Percentiles rank a stretch among this genome's conserved stretches.
Conservation (phyloP, 148 eudicot genomes). For the Camellia granthamiana region DNA sequence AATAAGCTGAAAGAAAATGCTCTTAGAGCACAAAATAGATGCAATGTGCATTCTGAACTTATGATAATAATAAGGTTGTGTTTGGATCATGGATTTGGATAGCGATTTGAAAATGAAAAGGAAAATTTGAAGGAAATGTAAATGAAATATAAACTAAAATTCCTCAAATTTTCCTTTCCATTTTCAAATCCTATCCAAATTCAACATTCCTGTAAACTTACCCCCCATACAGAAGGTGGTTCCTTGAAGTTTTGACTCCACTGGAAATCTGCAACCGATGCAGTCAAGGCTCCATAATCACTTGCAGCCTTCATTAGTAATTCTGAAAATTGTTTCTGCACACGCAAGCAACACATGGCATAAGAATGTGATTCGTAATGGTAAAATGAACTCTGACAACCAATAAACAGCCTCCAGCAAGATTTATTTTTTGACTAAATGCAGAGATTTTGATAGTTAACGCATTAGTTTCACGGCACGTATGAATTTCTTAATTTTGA, state of each 20-base stretch:
- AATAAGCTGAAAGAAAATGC: background rate
- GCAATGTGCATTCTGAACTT: background rate
- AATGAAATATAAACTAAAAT: too few relatives aligned
- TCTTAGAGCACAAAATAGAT: background rate
- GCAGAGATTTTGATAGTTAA: background rate
- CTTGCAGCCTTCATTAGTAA: slow-evolving; percentile 95
- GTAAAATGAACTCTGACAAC: slow-evolving; percentile 3
- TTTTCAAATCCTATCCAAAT: background rate
- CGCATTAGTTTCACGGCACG: background rate
- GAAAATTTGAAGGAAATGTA: too few relatives aligned
- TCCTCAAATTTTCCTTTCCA: too few relatives aligned
- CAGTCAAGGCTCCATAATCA: slow-evolving; percentile 95
- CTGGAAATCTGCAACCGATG: slow-evolving; percentile 89
- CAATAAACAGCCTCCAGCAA: background rate
- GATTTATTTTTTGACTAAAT: background rate
- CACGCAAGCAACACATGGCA: slow-evolving; percentile 12
- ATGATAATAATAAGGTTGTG: background rate
- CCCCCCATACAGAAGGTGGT: slow-evolving; percentile 60
- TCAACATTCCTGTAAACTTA: slow-evolving; percentile 10
- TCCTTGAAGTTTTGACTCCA: slow-evolving; percentile 98
- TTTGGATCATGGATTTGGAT: too few relatives aligned
- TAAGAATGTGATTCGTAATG: background rate
- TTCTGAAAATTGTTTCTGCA: slow-evolving; percentile 96
- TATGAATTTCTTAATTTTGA: background rate
- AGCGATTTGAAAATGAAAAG: too few relatives aligned